A percentile compares a stretch with the other conserved stretches of the same genome.
Conservation (phyloP, 352 stramenopile genomes). For the Phytophthora rubi region DNA sequence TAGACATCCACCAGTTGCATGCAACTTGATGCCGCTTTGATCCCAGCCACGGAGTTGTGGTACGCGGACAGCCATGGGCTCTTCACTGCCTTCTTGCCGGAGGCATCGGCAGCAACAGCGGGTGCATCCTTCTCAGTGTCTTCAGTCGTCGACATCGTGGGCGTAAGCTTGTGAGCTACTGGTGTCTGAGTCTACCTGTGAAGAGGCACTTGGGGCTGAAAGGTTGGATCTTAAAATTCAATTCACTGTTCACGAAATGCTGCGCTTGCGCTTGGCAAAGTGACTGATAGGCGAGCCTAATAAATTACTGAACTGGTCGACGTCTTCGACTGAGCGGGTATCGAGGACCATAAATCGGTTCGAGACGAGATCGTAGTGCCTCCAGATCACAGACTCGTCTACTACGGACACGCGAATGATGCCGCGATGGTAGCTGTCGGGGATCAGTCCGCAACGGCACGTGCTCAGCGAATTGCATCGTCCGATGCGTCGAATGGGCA, state of each 20-base stretch:
- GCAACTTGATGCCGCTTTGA: conserved; percentile 82
- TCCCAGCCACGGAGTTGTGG: conserved; percentile 90
- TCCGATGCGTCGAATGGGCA: conserved; percentile 64
- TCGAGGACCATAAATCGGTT: conserved; percentile 77
- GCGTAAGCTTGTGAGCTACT: not conserved
- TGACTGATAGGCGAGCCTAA: conserved; percentile 30
- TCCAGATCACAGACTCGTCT: conserved; percentile 79
- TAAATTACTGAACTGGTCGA: conserved; percentile 45
- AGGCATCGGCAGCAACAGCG: conserved; percentile 5
- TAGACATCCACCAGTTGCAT: conserved; percentile 85
- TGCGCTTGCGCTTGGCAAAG: conserved; percentile 41
- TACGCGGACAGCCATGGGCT: conserved; percentile 89
- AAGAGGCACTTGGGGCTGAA: conserved; percentile 31
- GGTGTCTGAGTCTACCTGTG: not conserved
- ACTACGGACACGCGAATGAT: conserved; percentile 72
- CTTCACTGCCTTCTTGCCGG: conserved; percentile 35
- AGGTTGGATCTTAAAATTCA: conserved; percentile 20
- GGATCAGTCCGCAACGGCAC: conserved; percentile 75
- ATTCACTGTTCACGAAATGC: conserved; percentile 34
- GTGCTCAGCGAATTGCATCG: conserved; percentile 56
- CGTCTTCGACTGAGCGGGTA: conserved; percentile 35
- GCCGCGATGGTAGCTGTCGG: conserved; percentile 75
- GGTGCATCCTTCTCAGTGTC: conserved; percentile 32
- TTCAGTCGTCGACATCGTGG: conserved; percentile 22
- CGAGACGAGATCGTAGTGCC: conserved; percentile 69